Evolutionary conservation across 2,329 filamentous ascomycete species (phyloP).

Genomic region (Colletotrichum chrysophilum): DNA sequence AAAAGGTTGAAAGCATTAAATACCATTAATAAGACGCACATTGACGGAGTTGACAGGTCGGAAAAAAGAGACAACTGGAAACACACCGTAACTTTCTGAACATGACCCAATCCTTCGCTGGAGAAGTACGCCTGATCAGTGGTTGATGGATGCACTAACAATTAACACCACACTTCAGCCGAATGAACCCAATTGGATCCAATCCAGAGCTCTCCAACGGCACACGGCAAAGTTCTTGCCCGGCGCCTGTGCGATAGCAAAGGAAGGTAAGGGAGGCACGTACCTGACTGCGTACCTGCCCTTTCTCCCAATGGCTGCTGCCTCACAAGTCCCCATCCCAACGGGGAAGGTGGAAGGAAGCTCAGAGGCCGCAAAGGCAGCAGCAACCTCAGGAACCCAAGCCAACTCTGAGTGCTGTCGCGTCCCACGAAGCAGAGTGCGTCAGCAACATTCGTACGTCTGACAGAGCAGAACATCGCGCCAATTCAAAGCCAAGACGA

Average conservation of each 20-base stretch:
- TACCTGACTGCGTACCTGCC: not conserved
- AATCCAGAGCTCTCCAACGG: not conserved
- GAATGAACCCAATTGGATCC: not conserved
- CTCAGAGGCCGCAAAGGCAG: not conserved
- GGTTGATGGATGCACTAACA: not conserved
- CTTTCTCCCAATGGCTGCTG: not conserved
- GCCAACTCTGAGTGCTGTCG: not conserved
- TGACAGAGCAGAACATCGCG: not conserved
- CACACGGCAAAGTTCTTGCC: not conserved
- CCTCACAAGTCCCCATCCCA: not conserved
- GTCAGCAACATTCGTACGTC: slow-evolving; percentile 17
- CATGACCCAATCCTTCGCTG: not conserved
- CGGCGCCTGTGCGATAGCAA: not conserved
- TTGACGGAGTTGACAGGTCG: not conserved
- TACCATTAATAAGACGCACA: not conserved
- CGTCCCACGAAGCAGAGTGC: slow-evolving; percentile 1
- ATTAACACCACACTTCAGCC: not conserved
- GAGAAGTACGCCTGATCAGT: not conserved
- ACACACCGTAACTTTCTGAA: not conserved
- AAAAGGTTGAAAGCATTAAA: not conserved
- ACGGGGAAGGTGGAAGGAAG: not conserved
- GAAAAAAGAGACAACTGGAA: not conserved
- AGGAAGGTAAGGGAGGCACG: not conserved
- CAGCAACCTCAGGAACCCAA: not conserved
- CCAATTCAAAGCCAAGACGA: not conserved